Percentiles rank a stretch among this genome's conserved stretches.
phyloP scores from a whole-genome alignment of 768 basidiomycete species.

The Cystobasidiopsis lactophilus region DNA sequence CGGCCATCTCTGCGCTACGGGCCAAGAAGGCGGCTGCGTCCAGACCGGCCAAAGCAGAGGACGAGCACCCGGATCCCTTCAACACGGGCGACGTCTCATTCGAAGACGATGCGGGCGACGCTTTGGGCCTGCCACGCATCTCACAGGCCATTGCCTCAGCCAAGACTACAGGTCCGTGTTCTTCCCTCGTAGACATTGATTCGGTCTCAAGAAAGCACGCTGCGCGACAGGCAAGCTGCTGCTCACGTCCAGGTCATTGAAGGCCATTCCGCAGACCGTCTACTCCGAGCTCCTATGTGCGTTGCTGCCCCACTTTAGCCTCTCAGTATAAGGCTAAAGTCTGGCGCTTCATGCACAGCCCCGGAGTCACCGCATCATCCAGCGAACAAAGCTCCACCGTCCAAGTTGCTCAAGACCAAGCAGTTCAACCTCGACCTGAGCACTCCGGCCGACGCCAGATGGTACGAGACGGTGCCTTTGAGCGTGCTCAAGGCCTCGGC shows the following conservation, averaged over 20 bases:
- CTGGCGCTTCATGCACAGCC: not conserved
- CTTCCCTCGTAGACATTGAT: too few relatives aligned
- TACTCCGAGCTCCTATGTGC: not conserved
- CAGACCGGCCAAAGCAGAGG: too few relatives aligned
- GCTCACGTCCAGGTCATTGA: not conserved
- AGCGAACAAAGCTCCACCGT: not conserved
- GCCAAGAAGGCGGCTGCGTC: too few relatives aligned
- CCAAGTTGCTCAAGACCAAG: not conserved
- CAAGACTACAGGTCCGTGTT: too few relatives aligned
- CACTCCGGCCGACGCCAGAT: not conserved
- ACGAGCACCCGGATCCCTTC: too few relatives aligned
- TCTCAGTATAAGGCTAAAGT: not conserved
- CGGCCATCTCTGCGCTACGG: too few relatives aligned
- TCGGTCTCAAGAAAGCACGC: too few relatives aligned
- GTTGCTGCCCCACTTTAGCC: not conserved
- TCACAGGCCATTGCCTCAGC: too few relatives aligned
- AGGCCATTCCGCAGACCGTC: not conserved
- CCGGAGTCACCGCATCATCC: not conserved
- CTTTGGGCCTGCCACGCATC: too few relatives aligned
- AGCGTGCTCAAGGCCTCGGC: constrained; percentile 5
- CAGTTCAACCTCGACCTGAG: not conserved
- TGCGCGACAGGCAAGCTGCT: not conserved
- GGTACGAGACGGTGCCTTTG: constrained; percentile 4
- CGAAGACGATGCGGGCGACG: too few relatives aligned
- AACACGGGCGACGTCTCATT: too few relatives aligned